A percentile compares a stretch with the other conserved stretches of the same genome.
Evolutionary conservation across 2,329 filamentous ascomycete species (phyloP).

Genomic region (Alternaria burnsii): DNA sequence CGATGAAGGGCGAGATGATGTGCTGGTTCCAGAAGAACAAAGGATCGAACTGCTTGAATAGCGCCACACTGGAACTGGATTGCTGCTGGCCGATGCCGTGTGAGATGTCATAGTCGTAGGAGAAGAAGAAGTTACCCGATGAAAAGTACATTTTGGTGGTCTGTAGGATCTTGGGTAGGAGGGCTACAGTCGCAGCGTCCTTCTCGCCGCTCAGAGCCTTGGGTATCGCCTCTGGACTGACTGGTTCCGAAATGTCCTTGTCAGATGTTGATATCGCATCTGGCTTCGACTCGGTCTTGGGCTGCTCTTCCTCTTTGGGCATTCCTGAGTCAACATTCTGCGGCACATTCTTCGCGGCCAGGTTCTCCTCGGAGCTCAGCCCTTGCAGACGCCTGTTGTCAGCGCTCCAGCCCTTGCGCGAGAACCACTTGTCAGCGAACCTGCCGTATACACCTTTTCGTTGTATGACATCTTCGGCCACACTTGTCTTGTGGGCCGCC

Average conservation of each 20-base stretch:
- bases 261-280: conserved; percentile 35
- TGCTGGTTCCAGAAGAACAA: conserved; percentile 92
- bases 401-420: conserved; percentile 79
- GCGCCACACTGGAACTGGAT: conserved; percentile 61
- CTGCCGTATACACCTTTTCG: conserved; percentile 84
- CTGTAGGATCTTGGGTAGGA: conserved; percentile 84
- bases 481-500: conserved; percentile 58
- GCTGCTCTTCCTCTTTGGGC: conserved; percentile 33
- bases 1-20: conserved; percentile 76
- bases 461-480: conserved; percentile 88
- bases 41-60: conserved; percentile 77
- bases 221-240: conserved; percentile 47
- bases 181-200: conserved; percentile 43
- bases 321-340: conserved; percentile 45
- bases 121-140: conserved; percentile 87
- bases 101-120: conserved; percentile 93
- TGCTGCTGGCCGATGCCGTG: conserved; percentile 62
- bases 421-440: conserved; percentile 93
- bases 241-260: conserved; percentile 24
- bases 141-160: conserved; percentile 87
- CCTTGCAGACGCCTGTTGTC: conserved; percentile 75
- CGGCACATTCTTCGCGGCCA: conserved; percentile 46
- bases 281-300: conserved; percentile 26
- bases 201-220: conserved; percentile 44
- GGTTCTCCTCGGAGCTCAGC: conserved; percentile 64